These are phyloP conservation scores for Annulohypoxylon maeteangense DNA, from an alignment of 495 filamentous ascomycete species.

Conservation along the genomic window DNA sequence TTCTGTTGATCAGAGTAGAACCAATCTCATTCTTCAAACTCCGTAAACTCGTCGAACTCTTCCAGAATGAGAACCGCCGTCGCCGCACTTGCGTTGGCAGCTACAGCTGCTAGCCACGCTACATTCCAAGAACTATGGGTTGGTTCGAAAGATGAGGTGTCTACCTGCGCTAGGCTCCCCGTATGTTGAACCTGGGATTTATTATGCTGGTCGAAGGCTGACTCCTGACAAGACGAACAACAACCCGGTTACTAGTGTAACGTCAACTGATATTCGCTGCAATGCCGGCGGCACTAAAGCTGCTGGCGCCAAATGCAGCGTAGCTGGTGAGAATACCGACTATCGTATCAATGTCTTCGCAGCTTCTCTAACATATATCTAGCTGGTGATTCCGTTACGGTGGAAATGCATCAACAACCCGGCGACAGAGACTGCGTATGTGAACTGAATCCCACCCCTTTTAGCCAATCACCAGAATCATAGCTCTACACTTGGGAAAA, in stretches of 20 bases:
- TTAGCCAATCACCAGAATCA: too few species aligned
- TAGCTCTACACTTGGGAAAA: too few species aligned
- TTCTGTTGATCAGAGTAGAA: not conserved
- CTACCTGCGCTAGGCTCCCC: slow-evolving; percentile 55
- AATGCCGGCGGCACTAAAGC: slow-evolving; percentile 49
- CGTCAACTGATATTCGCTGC: slow-evolving; percentile 54
- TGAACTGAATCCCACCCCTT: not conserved
- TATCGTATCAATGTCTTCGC: not conserved
- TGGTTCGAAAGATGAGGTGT: slow-evolving; percentile 56
- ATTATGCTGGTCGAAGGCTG: not conserved
- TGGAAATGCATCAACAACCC: slow-evolving; percentile 66
- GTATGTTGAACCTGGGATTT: slow-evolving; percentile 18
- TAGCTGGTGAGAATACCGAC: slow-evolving; percentile 31
- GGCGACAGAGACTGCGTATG: slow-evolving; percentile 46
- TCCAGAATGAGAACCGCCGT: slow-evolving; percentile 29
- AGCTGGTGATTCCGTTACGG: slow-evolving; percentile 60
- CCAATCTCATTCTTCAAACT: not conserved
- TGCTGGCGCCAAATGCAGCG: slow-evolving; percentile 33
- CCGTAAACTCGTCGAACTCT: not conserved
- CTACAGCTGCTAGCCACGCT: slow-evolving; percentile 56
- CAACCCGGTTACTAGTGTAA: slow-evolving; percentile 58
- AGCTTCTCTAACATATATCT: slow-evolving; percentile 20
- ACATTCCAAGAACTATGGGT: slow-evolving; percentile 66
- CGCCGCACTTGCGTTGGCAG: slow-evolving; percentile 20
- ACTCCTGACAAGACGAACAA: slow-evolving; percentile 47